These are phyloP conservation scores for Austroboletus eburneus DNA, from an alignment of 768 basidiomycete genomes.

Conservation along the genomic window DNA sequence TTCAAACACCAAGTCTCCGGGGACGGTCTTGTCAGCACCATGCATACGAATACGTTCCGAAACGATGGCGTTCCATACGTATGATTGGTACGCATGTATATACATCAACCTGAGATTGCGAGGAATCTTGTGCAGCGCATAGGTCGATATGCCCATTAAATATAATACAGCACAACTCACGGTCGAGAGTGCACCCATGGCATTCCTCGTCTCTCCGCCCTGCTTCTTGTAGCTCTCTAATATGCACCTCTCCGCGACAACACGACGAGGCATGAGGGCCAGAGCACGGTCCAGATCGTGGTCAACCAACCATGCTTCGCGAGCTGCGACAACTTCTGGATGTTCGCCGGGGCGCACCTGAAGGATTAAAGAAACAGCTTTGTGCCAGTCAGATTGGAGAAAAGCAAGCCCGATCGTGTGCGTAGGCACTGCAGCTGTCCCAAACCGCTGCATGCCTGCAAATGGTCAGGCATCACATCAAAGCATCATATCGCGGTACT, in stretches of 20 bases:
- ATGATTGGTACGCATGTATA: slow-evolving; percentile 97
- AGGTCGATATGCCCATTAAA: slow-evolving; percentile 1
- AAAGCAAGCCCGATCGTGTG: slow-evolving; percentile 91
- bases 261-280: slow-evolving; percentile 81
- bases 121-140: slow-evolving; percentile 66
- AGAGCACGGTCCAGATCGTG: slow-evolving; percentile 77
- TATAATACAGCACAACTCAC: slow-evolving; percentile 38
- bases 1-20: slow-evolving; percentile 90
- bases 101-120: slow-evolving; percentile 95
- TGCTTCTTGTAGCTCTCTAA: slow-evolving; percentile 87
- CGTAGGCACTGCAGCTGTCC: slow-evolving; percentile 93
- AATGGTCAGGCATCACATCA: slow-evolving; percentile 5
- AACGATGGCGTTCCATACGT: slow-evolving; percentile 96
- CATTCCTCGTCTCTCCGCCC: slow-evolving; percentile 72
- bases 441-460: slow-evolving; percentile 96
- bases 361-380: slow-evolving; percentile 79
- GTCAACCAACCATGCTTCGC: slow-evolving; percentile 87
- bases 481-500: slow-evolving; percentile 1
- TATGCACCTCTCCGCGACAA: slow-evolving; percentile 90
- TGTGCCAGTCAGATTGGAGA: slow-evolving; percentile 85
- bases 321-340: slow-evolving; percentile 79
- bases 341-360: slow-evolving; percentile 86
- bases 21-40: slow-evolving; percentile 69
- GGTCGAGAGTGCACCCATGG: slow-evolving; percentile 82
- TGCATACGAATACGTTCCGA: slow-evolving; percentile 85